Conservation (phyloP, 2,329 filamentous ascomycete genomes). For the Aureobasidium sp. region DNA sequence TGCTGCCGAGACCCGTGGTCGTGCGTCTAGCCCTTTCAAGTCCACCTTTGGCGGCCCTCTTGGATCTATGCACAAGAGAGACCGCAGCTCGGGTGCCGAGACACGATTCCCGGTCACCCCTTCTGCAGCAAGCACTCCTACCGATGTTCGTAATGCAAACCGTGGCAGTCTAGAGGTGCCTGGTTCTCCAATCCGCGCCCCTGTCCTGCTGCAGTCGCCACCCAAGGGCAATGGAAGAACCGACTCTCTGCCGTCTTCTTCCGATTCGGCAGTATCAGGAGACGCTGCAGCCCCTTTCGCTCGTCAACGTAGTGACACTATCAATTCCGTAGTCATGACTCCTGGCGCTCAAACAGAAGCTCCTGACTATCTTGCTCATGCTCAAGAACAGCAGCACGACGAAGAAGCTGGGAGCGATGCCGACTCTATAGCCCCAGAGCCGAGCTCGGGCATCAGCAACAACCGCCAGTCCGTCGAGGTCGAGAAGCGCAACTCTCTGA, state of each 20-base stretch:
- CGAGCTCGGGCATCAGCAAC: conserved; percentile 16
- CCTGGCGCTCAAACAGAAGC: conserved; percentile 17
- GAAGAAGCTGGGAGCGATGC: conserved; percentile 17
- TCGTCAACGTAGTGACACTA: conserved; percentile 21
- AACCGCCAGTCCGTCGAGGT: conserved; percentile 27
- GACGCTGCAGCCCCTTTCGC: conserved; percentile 25
- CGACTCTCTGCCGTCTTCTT: conserved; percentile 3
- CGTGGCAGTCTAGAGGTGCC: conserved; percentile 76
- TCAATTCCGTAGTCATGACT: conserved; percentile 10
- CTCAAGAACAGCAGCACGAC: conserved; percentile 19
- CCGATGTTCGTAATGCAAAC: conserved; percentile 39
- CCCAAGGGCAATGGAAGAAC: conserved; percentile 10
- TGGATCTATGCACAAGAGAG: conserved; percentile 58
- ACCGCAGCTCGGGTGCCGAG: conserved; percentile 60
- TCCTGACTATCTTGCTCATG: conserved; percentile 20
- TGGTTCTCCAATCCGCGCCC: conserved; percentile 33
- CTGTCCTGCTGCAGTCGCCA: conserved; percentile 8
- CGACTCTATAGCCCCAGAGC: conserved; percentile 1
- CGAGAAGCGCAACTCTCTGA: conserved; percentile 60
- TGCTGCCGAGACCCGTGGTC: conserved; percentile 43
- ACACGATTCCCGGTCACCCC: conserved; percentile 81
- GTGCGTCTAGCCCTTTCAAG: conserved; percentile 33
- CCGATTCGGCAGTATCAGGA: conserved; percentile 1
- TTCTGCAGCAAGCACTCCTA: conserved; percentile 34
- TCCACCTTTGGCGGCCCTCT: conserved; percentile 14